A percentile compares a stretch with the other conserved stretches of the same genome.
phyloP scores from a whole-genome alignment of 495 filamentous ascomycete species.

The Aspergillus kassunensis region DNA sequence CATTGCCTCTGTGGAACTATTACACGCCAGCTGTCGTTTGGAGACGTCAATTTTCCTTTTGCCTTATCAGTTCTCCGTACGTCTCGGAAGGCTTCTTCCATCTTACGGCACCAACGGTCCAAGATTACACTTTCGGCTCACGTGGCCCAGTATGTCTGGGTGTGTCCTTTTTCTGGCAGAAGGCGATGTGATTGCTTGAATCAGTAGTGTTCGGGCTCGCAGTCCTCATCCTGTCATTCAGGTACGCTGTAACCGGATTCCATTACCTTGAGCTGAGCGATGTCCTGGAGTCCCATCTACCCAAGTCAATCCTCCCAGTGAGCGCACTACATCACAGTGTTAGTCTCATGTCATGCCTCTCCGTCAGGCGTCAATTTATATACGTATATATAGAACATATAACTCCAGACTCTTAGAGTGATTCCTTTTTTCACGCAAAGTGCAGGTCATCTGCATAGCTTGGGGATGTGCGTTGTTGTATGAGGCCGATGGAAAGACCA shows the following conservation, averaged over 20 bases:
- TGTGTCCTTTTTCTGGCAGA: neutral
- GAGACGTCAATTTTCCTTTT: slow-evolving; percentile 8
- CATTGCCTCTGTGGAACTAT: neutral
- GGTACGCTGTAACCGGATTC: neutral
- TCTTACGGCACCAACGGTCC: neutral
- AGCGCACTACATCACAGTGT: neutral
- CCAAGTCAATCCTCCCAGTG: neutral
- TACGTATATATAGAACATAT: neutral
- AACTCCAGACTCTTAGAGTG: neutral
- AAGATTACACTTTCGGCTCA: neutral
- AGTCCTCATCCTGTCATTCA: neutral
- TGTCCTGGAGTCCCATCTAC: neutral
- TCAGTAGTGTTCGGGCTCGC: neutral
- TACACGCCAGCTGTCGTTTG: slow-evolving; percentile 8
- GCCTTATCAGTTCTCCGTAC: slow-evolving; percentile 4
- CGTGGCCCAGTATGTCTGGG: neutral
- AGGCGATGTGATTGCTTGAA: neutral
- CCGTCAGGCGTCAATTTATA: neutral
- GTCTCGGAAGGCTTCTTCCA: neutral
- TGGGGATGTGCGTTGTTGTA: too few relatives aligned
- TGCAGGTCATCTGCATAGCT: too few relatives aligned
- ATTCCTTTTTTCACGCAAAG: neutral
- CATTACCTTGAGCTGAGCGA: neutral
- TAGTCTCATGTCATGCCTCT: neutral
- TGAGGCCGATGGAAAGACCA: too few relatives aligned